Conservation (phyloP, 2,329 filamentous ascomycete species). For the Aspergillus aculeatinus region DNA sequence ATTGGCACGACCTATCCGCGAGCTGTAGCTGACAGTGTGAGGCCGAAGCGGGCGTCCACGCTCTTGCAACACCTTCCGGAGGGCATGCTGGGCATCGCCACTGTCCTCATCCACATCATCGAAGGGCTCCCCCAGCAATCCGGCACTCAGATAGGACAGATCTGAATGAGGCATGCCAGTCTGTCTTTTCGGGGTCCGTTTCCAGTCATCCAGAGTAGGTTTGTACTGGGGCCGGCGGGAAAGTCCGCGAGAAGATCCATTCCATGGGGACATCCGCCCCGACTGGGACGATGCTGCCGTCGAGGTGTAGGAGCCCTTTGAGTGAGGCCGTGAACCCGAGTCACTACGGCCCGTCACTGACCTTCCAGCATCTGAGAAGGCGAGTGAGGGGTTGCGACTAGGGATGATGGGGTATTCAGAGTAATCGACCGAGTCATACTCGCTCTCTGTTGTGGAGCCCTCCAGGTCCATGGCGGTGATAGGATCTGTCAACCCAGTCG, state of each 20-base stretch:
- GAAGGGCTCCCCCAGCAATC: conserved; percentile 26
- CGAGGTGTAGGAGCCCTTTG: conserved; percentile 46
- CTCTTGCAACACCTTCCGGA: conserved; percentile 46
- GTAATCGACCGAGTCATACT: conserved; percentile 42
- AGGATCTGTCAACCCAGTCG: conserved; percentile 36
- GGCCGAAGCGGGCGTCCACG: conserved; percentile 29
- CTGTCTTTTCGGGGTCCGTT: conserved; percentile 35
- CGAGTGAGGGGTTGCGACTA: conserved; percentile 42
- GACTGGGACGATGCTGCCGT: conserved; percentile 43
- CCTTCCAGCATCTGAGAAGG: conserved; percentile 35
- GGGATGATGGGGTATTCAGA: conserved; percentile 39
- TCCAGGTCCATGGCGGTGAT: conserved; percentile 42
- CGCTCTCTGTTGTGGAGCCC: conserved; percentile 45
- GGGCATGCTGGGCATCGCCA: conserved; percentile 48
- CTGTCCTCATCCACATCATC: conserved; percentile 32
- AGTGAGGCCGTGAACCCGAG: conserved; percentile 40
- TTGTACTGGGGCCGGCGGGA: conserved; percentile 25
- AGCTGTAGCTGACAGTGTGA: conserved; percentile 30
- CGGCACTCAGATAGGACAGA: conserved; percentile 33
- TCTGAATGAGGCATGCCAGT: conserved; percentile 33
- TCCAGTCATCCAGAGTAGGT: conserved; percentile 29
- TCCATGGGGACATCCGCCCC: conserved; percentile 43
- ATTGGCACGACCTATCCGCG: conserved; percentile 30
- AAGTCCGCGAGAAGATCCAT: conserved; percentile 32
- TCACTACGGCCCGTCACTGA: conserved; percentile 34